These are phyloP conservation scores for Hirschioporus abietinus DNA, from an alignment of 768 basidiomycete genomes.

Conservation along the genomic window DNA sequence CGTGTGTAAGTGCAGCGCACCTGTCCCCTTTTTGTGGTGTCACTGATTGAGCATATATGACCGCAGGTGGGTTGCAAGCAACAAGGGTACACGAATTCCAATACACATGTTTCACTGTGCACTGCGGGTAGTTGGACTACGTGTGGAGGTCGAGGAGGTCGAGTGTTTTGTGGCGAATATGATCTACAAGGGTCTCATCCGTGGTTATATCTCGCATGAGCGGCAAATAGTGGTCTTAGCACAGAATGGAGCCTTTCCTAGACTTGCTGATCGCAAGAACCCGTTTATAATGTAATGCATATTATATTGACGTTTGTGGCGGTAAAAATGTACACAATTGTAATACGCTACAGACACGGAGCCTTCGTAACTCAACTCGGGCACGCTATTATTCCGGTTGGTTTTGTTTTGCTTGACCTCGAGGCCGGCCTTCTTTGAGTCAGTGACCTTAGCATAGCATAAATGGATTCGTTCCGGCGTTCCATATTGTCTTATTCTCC, in stretches of 20 bases:
- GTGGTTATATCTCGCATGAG: slow-evolving; percentile 95
- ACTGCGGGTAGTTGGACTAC: slow-evolving; percentile 62
- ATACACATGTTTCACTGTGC: slow-evolving; percentile 78
- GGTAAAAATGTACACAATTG: neutral
- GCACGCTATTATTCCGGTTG: neutral
- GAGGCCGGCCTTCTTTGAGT: neutral
- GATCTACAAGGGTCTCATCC: slow-evolving; percentile 89
- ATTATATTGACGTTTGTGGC: neutral
- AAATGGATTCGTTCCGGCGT: neutral
- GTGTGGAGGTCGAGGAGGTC: slow-evolving; percentile 73
- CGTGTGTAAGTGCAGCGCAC: slow-evolving; percentile 51
- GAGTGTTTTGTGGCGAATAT: slow-evolving; percentile 94
- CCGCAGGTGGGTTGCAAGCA: slow-evolving; percentile 71
- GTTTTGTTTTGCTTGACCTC: neutral
- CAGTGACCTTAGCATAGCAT: neutral
- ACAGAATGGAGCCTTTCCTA: slow-evolving; percentile 74
- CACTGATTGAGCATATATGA: neutral
- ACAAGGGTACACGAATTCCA: slow-evolving; percentile 73
- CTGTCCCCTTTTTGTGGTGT: neutral
- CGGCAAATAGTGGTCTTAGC: slow-evolving; percentile 92
- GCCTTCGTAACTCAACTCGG: neutral
- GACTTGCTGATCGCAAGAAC: slow-evolving; percentile 53
- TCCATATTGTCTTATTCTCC: neutral
- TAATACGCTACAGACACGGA: neutral
- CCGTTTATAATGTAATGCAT: slow-evolving; percentile 36